Conservation (phyloP, 2,329 filamentous ascomycete species). For the Rutstroemia sp. region DNA sequence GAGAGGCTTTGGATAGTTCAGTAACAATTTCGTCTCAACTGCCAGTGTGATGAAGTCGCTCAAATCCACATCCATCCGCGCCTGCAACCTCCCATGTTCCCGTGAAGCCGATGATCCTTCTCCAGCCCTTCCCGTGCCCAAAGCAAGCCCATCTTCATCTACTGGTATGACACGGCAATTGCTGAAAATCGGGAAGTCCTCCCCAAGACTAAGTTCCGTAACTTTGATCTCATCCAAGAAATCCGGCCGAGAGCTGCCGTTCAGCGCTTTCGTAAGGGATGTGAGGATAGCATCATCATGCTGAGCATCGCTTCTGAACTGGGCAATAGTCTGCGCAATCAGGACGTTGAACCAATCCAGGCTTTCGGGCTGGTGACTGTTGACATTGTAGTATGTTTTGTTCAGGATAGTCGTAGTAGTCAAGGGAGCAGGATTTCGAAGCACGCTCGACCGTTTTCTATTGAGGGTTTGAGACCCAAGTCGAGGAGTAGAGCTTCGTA, state of each 20-base stretch:
- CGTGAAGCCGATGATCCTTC: slow-evolving; percentile 26
- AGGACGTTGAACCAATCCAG: slow-evolving; percentile 99
- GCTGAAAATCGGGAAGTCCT: slow-evolving; percentile 98
- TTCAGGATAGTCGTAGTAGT: slow-evolving; percentile 91
- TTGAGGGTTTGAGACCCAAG: slow-evolving; percentile 39
- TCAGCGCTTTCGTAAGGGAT: slow-evolving; percentile 77
- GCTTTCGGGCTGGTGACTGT: slow-evolving; percentile 92
- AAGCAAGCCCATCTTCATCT: slow-evolving; percentile 63
- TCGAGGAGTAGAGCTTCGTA: slow-evolving; percentile 36
- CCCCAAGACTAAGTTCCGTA: slow-evolving; percentile 86
- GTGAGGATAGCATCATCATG: slow-evolving; percentile 84
- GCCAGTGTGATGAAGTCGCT: slow-evolving; percentile 94
- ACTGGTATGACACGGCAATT: slow-evolving; percentile 95
- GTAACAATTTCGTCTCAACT: slow-evolving; percentile 84
- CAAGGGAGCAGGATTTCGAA: slow-evolving; percentile 64
- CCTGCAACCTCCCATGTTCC: slow-evolving; percentile 74
- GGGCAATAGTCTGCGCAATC: slow-evolving; percentile 91
- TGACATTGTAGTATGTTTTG: slow-evolving; percentile 96
- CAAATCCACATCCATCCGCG: slow-evolving; percentile 92
- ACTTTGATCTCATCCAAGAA: slow-evolving; percentile 92
- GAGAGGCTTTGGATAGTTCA: slow-evolving; percentile 89
- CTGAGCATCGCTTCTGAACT: slow-evolving; percentile 87
- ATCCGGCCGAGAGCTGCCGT: slow-evolving; percentile 77
- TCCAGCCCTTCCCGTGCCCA: slow-evolving; percentile 32
- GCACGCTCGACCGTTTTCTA: slow-evolving; percentile 63